Evolutionary conservation across 768 basidiomycete species (phyloP).

Genomic region (Amanita muscaria): DNA sequence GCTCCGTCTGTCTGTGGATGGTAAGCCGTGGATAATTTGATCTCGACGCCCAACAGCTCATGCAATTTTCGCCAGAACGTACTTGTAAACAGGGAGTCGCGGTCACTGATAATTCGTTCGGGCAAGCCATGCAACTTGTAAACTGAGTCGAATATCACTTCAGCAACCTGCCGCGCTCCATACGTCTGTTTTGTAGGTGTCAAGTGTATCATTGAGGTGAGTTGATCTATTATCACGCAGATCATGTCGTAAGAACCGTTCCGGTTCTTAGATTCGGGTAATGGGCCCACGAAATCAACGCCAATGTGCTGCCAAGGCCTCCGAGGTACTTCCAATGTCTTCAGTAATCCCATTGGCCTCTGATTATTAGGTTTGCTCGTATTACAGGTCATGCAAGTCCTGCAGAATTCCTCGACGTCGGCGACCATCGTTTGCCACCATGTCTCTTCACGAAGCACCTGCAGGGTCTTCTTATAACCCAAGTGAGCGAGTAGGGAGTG

Average conservation of each 20-base stretch:
- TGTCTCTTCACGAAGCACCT: conserved; percentile 23
- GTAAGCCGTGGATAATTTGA: conserved; percentile 29
- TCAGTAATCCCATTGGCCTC: conserved; percentile 19
- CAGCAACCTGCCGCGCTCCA: conserved; percentile 23
- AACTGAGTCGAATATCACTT: conserved; percentile 24
- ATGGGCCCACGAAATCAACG: conserved; percentile 19
- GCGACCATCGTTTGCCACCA: conserved; percentile 30
- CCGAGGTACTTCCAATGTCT: conserved; percentile 17
- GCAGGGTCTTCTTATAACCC: conserved; percentile 24
- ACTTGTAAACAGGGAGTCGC: conserved; percentile 33
- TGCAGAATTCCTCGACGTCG: conserved; percentile 21
- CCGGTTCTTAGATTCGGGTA: conserved; percentile 12
- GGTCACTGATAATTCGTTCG: conserved; percentile 28
- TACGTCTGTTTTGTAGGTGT: conserved; percentile 23
- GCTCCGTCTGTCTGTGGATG: conserved; percentile 36
- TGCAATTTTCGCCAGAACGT: conserved; percentile 31
- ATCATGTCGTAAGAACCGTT: conserved; percentile 19
- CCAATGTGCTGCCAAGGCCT: conserved; percentile 21
- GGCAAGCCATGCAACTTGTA: conserved; percentile 33
- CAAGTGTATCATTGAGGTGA: conserved; percentile 18
- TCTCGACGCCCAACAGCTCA: conserved; percentile 19
- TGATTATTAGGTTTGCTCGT: conserved; percentile 19
- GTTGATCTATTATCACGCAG: conserved; percentile 20
- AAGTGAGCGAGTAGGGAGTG: conserved; percentile 33
- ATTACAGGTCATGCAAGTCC: conserved; percentile 18